These are phyloP conservation scores for Geranium rotundifolium DNA, from an alignment of 345 rosid species.

Conservation along the genomic window DNA sequence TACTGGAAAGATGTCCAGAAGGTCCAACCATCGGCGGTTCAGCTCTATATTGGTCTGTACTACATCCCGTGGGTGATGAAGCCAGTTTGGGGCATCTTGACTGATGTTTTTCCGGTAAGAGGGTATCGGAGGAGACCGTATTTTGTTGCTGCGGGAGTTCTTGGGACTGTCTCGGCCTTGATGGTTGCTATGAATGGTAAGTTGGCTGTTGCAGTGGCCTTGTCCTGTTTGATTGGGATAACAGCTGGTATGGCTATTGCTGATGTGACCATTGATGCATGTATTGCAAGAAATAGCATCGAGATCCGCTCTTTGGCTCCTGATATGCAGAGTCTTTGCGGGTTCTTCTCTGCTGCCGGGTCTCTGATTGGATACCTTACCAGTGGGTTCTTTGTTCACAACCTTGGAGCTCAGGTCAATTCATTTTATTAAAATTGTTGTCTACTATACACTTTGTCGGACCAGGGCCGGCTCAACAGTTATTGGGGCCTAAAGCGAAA, in stretches of 20 bases:
- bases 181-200: slow-evolving; percentile 33
- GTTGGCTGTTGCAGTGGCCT: slow-evolving; percentile 40
- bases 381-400: slow-evolving; percentile 66
- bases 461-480: too few species aligned
- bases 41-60: slow-evolving; percentile 58
- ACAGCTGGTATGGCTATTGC: slow-evolving; percentile 65
- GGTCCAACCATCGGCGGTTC: slow-evolving; percentile 65
- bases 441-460: neutral
- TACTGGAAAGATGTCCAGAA: slow-evolving; percentile 78
- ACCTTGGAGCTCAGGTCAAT: slow-evolving; percentile 61
- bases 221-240: slow-evolving; percentile 53
- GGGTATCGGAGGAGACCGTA: slow-evolving; percentile 71
- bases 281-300: slow-evolving; percentile 69
- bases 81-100: slow-evolving; percentile 72
- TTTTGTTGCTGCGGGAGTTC: slow-evolving; percentile 51
- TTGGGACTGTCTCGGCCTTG: slow-evolving; percentile 45
- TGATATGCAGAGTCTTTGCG: slow-evolving; percentile 77
- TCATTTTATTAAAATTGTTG: neutral
- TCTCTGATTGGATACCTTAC: slow-evolving; percentile 55
- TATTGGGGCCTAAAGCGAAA: too few species aligned
- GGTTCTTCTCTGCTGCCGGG: slow-evolving; percentile 71
- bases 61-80: slow-evolving; percentile 76
- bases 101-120: slow-evolving; percentile 57
- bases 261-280: slow-evolving; percentile 81
- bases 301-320: slow-evolving; percentile 46